These are phyloP conservation scores for Alternaria consortialis DNA, from an alignment of 2,329 filamentous ascomycete species.

Conservation along the genomic window DNA sequence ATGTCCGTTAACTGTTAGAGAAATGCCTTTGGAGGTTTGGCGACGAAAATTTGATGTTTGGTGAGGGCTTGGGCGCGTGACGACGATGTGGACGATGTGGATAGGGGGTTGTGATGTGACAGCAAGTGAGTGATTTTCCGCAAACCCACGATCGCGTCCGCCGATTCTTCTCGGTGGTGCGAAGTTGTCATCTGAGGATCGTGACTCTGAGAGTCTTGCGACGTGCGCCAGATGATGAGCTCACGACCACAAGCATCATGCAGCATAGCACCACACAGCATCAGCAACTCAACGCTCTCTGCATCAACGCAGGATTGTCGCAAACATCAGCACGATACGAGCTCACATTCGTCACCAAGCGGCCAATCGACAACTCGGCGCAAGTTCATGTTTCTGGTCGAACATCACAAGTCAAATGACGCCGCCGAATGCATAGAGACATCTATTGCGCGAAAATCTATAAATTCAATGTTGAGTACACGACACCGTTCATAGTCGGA, in stretches of 20 bases:
- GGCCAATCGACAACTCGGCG: background rate
- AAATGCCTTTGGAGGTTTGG: constrained; percentile 31
- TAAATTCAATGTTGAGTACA: background rate
- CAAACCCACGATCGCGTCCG: background rate
- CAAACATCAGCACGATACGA: background rate
- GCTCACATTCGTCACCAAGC: background rate
- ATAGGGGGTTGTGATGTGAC: constrained; percentile 8
- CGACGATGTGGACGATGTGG: constrained; percentile 10
- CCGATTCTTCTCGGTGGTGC: background rate
- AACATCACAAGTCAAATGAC: constrained; percentile 10
- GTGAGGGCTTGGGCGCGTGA: constrained; percentile 15
- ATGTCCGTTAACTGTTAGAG: constrained; percentile 31
- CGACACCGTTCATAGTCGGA: constrained; percentile 24
- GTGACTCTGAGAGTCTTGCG: background rate
- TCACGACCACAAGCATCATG: background rate
- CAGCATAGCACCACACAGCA: background rate
- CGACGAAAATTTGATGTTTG: constrained; percentile 17
- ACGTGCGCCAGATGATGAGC: background rate
- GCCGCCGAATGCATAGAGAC: constrained; percentile 18
- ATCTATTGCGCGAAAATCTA: constrained; percentile 15
- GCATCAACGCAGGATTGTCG: background rate
- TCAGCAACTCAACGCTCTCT: background rate
- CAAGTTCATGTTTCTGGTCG: background rate
- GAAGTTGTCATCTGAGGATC: constrained; percentile 1
- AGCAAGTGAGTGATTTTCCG: background rate